Evolutionary conservation across 129 eudicot species (phyloP).

Genomic region (Pseudognaphalium luteoalbum): DNA sequence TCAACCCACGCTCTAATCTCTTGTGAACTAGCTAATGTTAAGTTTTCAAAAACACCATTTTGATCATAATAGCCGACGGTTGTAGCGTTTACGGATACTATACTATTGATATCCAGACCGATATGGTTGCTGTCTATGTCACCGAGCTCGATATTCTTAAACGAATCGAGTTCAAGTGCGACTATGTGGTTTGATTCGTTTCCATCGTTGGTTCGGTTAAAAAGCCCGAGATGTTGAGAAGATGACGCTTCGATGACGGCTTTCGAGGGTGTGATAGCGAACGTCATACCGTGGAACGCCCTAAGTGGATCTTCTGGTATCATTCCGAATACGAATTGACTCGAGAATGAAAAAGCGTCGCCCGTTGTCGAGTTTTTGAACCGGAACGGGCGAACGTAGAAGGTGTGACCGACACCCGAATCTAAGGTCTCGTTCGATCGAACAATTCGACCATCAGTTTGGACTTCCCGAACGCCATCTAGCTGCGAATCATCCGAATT

Average conservation of each 20-base stretch:
- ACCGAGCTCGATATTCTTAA: slow-evolving; percentile 35
- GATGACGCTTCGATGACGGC: slow-evolving; percentile 35
- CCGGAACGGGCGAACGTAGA: slow-evolving; percentile 35
- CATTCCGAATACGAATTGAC: slow-evolving; percentile 50
- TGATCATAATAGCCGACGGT: slow-evolving; percentile 43
- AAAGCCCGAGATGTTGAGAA: slow-evolving; percentile 46
- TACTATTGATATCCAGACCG: slow-evolving; percentile 53
- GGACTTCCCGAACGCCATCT: slow-evolving; percentile 36
- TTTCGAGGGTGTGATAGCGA: slow-evolving; percentile 47
- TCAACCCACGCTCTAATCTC: slow-evolving; percentile 59
- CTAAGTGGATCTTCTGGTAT: slow-evolving; percentile 31
- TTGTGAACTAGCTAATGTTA: slow-evolving; percentile 36
- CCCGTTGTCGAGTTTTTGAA: slow-evolving; percentile 39
- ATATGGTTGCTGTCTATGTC: slow-evolving; percentile 59
- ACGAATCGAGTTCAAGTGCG: slow-evolving; percentile 57
- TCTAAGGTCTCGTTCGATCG: slow-evolving; percentile 31
- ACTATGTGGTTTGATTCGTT: slow-evolving; percentile 42
- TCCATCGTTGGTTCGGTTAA: slow-evolving; percentile 50
- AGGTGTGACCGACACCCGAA: slow-evolving; percentile 46
- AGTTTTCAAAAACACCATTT: slow-evolving; percentile 19
- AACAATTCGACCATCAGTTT: slow-evolving; percentile 29
- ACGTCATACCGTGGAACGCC: slow-evolving; percentile 54
- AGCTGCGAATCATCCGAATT: slow-evolving; percentile 33
- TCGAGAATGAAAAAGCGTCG: slow-evolving; percentile 52
- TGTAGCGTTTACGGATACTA: slow-evolving; percentile 26